A percentile compares a stretch with the other conserved stretches of the same genome.
These are phyloP conservation scores for Trametes pubescens DNA, from an alignment of 1,284 basidiomycete genomes.

Conservation along the genomic window DNA sequence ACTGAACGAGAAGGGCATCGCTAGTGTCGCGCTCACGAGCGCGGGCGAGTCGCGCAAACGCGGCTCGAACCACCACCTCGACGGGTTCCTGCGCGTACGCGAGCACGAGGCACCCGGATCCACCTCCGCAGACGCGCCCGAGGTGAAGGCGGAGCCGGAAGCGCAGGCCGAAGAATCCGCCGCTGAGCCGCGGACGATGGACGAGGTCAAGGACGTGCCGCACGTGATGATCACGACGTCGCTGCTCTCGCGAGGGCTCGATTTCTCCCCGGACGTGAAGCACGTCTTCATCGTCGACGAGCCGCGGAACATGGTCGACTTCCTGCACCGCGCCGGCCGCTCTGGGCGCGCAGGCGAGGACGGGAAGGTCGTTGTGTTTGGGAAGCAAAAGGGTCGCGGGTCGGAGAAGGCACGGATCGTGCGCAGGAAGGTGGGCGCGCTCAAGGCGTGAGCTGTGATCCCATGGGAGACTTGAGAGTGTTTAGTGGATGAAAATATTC, in stretches of 20 bases:
- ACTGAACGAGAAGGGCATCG: slow-evolving; percentile 67
- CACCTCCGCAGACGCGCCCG: background rate
- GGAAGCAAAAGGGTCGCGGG: slow-evolving; percentile 61
- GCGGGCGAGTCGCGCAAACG: slow-evolving; percentile 60
- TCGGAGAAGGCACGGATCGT: slow-evolving; percentile 56
- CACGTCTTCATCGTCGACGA: slow-evolving; percentile 88
- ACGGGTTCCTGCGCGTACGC: slow-evolving; percentile 66
- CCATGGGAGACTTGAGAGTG: background rate
- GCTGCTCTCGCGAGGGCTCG: slow-evolving; percentile 89
- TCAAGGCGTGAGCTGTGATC: slow-evolving; percentile 24
- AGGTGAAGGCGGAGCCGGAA: background rate
- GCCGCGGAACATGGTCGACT: slow-evolving; percentile 88
- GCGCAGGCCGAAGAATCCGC: background rate
- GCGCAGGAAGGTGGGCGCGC: slow-evolving; percentile 51
- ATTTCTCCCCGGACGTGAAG: slow-evolving; percentile 79
- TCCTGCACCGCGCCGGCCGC: slow-evolving; percentile 88
- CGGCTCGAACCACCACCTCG: slow-evolving; percentile 79
- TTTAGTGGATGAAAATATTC: background rate
- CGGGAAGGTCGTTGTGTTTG: slow-evolving; percentile 77
- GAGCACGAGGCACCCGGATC: background rate
- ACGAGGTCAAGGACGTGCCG: slow-evolving; percentile 47
- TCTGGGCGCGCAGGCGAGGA: slow-evolving; percentile 73
- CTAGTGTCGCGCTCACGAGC: slow-evolving; percentile 70
- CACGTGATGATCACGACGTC: slow-evolving; percentile 89
- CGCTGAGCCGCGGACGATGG: slow-evolving; percentile 16